These are phyloP conservation scores for Syncephalis fuscata DNA, from an alignment of 371 early-diverging fungal genomes.

Conservation along the genomic window DNA sequence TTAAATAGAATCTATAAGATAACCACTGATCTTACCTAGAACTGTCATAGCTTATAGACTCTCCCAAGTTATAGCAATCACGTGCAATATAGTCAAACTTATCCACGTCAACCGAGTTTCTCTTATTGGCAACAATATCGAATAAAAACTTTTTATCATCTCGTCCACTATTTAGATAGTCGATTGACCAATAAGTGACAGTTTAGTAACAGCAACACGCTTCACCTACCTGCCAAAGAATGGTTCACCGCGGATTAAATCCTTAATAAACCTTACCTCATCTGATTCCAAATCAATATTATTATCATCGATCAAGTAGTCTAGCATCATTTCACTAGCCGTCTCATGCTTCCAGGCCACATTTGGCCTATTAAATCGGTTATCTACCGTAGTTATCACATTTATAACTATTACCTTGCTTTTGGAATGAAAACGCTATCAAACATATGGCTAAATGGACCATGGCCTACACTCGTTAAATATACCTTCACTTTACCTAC, in stretches of 20 bases:
- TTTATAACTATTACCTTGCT: constrained; percentile 15
- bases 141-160: constrained; percentile 53
- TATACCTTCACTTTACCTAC: neutral
- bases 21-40: constrained; percentile 12
- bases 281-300: constrained; percentile 44
- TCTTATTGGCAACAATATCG: constrained; percentile 92
- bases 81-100: constrained; percentile 92
- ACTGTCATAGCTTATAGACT: constrained; percentile 66
- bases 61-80: constrained; percentile 75
- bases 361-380: constrained; percentile 24
- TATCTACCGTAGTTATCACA: neutral
- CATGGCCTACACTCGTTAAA: constrained; percentile 39
- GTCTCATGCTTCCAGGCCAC: constrained; percentile 77
- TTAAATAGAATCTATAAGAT: neutral
- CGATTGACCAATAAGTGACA: neutral
- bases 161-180: neutral
- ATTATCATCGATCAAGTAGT: constrained; percentile 70
- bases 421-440: constrained; percentile 70
- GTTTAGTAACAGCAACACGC: neutral
- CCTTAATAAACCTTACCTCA: constrained; percentile 65
- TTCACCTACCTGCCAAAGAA: constrained; percentile 11
- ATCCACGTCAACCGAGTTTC: constrained; percentile 90
- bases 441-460: constrained; percentile 91
- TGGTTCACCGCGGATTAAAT: constrained; percentile 63
- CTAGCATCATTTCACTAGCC: constrained; percentile 77